These are phyloP conservation scores for Prinsepia uniflora DNA, from an alignment of 306 rosid genomes.

Conservation along the genomic window DNA sequence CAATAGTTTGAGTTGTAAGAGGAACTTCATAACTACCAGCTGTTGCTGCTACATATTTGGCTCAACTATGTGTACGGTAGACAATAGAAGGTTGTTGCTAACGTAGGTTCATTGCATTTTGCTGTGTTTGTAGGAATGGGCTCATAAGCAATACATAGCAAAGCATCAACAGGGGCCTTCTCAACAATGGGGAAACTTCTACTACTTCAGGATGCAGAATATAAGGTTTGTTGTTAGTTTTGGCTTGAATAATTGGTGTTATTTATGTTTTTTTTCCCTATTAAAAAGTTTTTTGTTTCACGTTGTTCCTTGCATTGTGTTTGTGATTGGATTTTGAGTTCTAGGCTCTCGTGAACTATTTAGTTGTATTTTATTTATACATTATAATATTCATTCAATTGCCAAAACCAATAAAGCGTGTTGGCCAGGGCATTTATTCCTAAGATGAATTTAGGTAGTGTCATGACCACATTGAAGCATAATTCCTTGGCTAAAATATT, in stretches of 20 bases:
- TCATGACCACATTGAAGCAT: not conserved
- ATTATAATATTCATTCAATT: not conserved
- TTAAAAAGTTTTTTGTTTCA: not conserved
- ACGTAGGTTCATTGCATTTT: slow-evolving; percentile 22
- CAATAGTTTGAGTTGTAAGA: not conserved
- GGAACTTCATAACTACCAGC: not conserved
- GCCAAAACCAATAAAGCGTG: not conserved
- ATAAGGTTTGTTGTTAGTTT: slow-evolving; percentile 58
- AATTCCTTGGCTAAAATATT: not conserved
- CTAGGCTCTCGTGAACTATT: not conserved
- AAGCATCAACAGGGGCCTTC: slow-evolving; percentile 99
- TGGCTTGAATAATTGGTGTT: not conserved
- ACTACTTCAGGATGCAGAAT: slow-evolving; percentile 93
- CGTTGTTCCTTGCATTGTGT: not conserved
- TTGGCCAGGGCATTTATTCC: slow-evolving; percentile 1
- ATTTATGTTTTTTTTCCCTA: not conserved
- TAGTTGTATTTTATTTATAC: not conserved
- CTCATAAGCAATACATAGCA: slow-evolving; percentile 94
- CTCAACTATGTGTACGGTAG: not conserved
- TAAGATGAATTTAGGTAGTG: not conserved
- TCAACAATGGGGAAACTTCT: slow-evolving; percentile 98
- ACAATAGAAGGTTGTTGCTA: not conserved
- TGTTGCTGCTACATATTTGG: not conserved
- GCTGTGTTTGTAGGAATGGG: slow-evolving; percentile 74
- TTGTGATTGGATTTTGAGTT: not conserved